Evolutionary conservation across 495 filamentous ascomycete genomes (phyloP), one percentile per base, ranked within the genome.

Genomic region (Rostrohypoxylon terebratum): DNA sequence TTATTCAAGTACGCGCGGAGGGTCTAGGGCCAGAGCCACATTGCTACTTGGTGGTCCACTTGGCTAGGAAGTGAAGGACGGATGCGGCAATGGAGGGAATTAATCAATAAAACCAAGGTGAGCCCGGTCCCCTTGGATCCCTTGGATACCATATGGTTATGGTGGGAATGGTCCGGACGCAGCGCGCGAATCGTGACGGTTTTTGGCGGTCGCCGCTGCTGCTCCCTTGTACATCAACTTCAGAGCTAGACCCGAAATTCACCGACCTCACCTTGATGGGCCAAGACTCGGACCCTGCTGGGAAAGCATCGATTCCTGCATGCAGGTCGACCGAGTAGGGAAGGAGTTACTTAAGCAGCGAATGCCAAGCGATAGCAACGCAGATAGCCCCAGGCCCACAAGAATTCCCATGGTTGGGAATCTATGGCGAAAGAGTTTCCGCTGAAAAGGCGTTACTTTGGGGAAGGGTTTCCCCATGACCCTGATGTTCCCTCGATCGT

Each of bases 301-400:
- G 59, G 55, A 66, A 59, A 20, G 55, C 38, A 61, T 63, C 61
- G 61, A 69, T 69, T 67, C 62, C 67, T 71, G 67, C 68, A 75
- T 75, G 72, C 72, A 71, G 58, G 72, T 75, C 72, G 72, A 75
- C 72, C 59, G 67, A 75, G 53, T 54, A 71, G 72, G 72, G 67
- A 75, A 71, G 47, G 61, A 47, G 65, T 75, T 75, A 71, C 72
- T 71, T 68, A 71, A 71, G 72, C 72, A 71, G 44, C 8, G 33
- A 44, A 59, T 63, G 68, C 68, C 72, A 71, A 71, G 72, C 63
- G 68, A 75, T 74, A 74, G 71, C 66, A 74, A 34, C 42, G 63
- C 63, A 75, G 72, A 71, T 71, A 58, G 59, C 53, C 53, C 45
- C 10, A 25, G 72, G 63, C 58, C 72, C 71, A 62, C 62, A 58